phyloP scores from a whole-genome alignment of 2,329 filamentous ascomycete species.

The Aureobasidium sp. region DNA sequence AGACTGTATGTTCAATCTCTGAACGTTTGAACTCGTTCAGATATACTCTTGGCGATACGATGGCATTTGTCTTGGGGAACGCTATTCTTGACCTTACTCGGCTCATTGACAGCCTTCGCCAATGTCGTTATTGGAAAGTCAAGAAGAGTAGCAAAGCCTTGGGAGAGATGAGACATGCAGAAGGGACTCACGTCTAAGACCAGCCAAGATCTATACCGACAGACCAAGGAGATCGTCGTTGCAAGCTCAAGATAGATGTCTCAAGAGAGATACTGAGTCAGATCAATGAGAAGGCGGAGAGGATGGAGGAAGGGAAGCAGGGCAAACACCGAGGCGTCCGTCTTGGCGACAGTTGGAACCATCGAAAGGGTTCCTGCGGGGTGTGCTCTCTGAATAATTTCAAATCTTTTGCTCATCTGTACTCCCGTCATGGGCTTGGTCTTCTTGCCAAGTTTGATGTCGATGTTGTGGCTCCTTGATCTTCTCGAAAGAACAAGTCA shows the following conservation, averaged over 20 bases:
- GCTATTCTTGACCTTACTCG: not conserved
- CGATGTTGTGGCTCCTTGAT: too few species aligned
- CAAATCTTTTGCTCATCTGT: not conserved
- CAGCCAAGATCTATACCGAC: not conserved
- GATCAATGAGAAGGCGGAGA: not conserved
- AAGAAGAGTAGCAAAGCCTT: not conserved
- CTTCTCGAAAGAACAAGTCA: not conserved
- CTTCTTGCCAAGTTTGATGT: not conserved
- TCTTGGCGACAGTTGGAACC: slow-evolving; percentile 7
- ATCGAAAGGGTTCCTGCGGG: not conserved
- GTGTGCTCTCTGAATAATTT: not conserved
- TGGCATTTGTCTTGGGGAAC: not conserved
- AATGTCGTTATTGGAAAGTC: not conserved
- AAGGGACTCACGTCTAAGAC: not conserved
- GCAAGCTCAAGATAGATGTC: not conserved
- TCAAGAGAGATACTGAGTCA: not conserved
- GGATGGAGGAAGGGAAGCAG: not conserved
- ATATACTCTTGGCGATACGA: not conserved
- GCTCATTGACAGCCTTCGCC: not conserved
- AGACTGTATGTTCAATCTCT: not conserved
- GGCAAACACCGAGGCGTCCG: not conserved
- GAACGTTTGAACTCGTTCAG: not conserved
- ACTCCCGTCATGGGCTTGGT: not conserved
- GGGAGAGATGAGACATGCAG: not conserved
- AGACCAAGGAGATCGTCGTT: not conserved